A percentile compares a stretch with the other conserved stretches of the same genome.
Conservation (phyloP, 768 basidiomycete species). For the Leucosporidium scottii region DNA sequence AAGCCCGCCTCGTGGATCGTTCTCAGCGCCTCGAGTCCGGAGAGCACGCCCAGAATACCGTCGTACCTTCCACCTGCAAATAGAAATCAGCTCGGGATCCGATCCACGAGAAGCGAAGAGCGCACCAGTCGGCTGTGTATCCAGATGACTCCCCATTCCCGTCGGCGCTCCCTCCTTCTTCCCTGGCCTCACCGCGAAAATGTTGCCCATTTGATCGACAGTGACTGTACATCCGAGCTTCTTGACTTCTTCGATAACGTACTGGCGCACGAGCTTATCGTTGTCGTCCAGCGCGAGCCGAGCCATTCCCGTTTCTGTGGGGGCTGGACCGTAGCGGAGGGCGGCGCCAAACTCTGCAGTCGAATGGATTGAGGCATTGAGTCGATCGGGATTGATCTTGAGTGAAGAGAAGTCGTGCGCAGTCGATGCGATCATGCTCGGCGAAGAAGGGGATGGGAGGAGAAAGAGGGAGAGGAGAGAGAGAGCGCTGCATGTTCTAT, state of each 20-base stretch:
- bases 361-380: neutral
- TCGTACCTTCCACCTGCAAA: constrained; percentile 23
- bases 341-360: neutral
- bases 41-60: constrained; percentile 24
- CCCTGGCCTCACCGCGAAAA: constrained; percentile 21
- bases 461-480: too few species aligned
- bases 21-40: constrained; percentile 18
- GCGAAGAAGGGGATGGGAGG: neutral
- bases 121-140: constrained; percentile 23
- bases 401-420: neutral
- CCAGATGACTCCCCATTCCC: constrained; percentile 25
- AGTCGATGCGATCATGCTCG: neutral
- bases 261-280: neutral
- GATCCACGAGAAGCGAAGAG: neutral
- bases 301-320: neutral
- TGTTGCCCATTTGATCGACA: constrained; percentile 29
- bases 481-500: too few species aligned
- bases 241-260: neutral
- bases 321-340: neutral
- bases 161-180: constrained; percentile 11
- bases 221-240: constrained; percentile 18
- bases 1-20: constrained; percentile 1
- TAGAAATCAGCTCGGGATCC: neutral
- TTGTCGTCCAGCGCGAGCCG: neutral
- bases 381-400: neutral